These are phyloP conservation scores for Bacidia gigantensis DNA, from an alignment of 495 filamentous ascomycete genomes.

Conservation along the genomic window DNA sequence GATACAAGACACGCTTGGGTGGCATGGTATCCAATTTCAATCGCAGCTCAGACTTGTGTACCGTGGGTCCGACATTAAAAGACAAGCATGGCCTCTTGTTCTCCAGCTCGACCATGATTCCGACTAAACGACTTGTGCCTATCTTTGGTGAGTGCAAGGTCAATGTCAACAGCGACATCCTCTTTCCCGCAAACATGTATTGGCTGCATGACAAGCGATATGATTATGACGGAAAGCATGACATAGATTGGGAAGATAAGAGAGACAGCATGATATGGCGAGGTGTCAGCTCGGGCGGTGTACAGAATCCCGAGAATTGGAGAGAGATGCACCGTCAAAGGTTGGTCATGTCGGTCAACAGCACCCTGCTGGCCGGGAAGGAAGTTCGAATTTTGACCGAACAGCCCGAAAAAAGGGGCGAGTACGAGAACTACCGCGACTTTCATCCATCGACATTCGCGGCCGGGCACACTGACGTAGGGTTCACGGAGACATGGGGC, in stretches of 20 bases:
- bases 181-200: conserved; percentile 68
- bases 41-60: conserved; percentile 50
- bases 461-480: conserved; percentile 29
- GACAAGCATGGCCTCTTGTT: conserved; percentile 59
- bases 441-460: conserved; percentile 27
- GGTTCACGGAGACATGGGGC: conserved; percentile 28
- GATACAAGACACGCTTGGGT: conserved; percentile 27
- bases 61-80: conserved; percentile 38
- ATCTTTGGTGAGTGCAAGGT: conserved; percentile 68
- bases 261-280: conserved; percentile 48
- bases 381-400: conserved; percentile 20
- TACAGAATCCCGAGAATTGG: conserved; percentile 53
- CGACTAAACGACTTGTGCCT: conserved; percentile 47
- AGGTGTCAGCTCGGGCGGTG: conserved; percentile 54
- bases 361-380: conserved; percentile 34
- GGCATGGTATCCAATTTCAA: conserved; percentile 56
- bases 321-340: conserved; percentile 56
- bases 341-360: conserved; percentile 58
- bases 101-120: conserved; percentile 43
- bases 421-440: conserved; percentile 19
- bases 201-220: conserved; percentile 59
- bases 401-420: conserved; percentile 18
- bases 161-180: conserved; percentile 63
- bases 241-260: conserved; percentile 41
- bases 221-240: conserved; percentile 36